These are phyloP conservation scores for Phytopythium helicoides DNA, from an alignment of 352 stramenopile species.

Conservation along the genomic window DNA sequence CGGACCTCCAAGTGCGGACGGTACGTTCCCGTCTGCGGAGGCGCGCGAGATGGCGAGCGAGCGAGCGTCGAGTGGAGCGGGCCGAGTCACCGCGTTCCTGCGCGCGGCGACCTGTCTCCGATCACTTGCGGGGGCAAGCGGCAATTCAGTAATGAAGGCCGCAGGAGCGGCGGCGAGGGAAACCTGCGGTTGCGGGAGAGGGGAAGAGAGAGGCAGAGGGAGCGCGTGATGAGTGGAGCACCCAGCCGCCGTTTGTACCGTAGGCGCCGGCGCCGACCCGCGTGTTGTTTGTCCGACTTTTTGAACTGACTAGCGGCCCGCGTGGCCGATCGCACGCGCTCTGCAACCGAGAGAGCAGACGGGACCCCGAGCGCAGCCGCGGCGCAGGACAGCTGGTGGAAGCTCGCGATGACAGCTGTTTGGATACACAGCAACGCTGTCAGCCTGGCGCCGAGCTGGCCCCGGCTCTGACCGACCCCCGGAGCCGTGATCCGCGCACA, in stretches of 20 bases:
- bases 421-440: constrained; percentile 4
- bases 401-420: constrained; percentile 4
- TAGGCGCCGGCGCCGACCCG: no score
- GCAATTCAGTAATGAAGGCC: constrained; percentile 8
- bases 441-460: neutral
- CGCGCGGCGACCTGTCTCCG: neutral
- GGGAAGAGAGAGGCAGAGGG: neutral
- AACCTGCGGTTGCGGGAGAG: neutral
- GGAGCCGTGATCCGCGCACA: neutral
- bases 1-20: neutral
- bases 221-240: no score
- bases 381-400: constrained; percentile 4
- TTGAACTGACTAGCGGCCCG: constrained; percentile 4
- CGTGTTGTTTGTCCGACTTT: constrained; percentile 7
- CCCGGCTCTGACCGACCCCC: constrained; percentile 1
- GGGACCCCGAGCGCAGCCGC: neutral
- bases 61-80: neutral
- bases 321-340: constrained; percentile 3
- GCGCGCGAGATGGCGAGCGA: neutral
- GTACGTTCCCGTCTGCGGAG: neutral
- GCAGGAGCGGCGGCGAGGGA: neutral
- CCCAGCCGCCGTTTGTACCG: no score
- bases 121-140: neutral
- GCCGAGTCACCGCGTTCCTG: constrained; percentile 2
- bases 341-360: neutral